These are phyloP conservation scores for Mortierella polycephala DNA, from an alignment of 371 early-diverging fungal species.

Conservation along the genomic window DNA sequence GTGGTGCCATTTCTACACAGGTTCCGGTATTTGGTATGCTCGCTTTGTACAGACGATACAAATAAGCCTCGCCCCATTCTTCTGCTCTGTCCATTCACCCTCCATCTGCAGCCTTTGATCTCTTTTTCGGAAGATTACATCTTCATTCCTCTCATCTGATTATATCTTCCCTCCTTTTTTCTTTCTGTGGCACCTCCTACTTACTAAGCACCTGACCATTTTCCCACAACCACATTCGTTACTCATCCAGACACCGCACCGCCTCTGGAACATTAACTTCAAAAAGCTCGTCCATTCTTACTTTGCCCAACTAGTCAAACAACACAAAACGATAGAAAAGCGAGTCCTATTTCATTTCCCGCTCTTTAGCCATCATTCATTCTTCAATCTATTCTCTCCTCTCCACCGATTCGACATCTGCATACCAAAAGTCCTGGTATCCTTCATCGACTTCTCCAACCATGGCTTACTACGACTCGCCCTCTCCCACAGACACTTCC, in stretches of 20 bases:
- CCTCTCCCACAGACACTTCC: constrained; percentile 34
- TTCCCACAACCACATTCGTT: too few species aligned
- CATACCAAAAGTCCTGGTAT: too few species aligned
- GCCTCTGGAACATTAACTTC: too few species aligned
- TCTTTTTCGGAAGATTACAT: background rate
- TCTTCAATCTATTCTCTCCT: background rate
- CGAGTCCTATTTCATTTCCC: background rate
- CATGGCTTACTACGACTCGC: constrained; percentile 42
- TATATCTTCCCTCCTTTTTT: background rate
- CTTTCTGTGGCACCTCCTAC: too few species aligned
- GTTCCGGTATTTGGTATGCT: background rate
- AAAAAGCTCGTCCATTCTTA: too few species aligned
- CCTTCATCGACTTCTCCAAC: background rate
- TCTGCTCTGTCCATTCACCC: background rate
- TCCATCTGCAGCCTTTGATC: background rate
- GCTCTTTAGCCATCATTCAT: background rate
- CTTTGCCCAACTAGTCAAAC: too few species aligned
- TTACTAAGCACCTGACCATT: too few species aligned
- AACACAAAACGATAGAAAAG: too few species aligned
- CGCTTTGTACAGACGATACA: background rate
- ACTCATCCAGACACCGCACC: too few species aligned
- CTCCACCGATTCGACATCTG: background rate
- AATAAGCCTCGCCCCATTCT: background rate
- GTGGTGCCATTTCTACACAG: background rate
- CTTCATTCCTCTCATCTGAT: background rate